These are phyloP conservation scores for Dactylellina drechsleri DNA, from an alignment of 2,329 filamentous ascomycete species.

Conservation along the genomic window DNA sequence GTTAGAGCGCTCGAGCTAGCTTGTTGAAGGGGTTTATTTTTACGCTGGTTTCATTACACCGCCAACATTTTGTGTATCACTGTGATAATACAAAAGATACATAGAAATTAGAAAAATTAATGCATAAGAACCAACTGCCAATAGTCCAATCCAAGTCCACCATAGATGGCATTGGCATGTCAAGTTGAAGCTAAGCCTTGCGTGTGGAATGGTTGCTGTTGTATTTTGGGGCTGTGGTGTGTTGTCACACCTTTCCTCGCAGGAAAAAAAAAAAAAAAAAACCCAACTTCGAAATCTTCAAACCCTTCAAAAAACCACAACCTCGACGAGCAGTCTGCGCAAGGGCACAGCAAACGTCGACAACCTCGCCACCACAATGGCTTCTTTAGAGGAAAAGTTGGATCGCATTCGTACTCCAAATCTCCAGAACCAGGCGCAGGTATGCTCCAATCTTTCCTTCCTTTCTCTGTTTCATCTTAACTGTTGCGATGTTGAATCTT, in stretches of 20 bases:
- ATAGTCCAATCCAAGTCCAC: no score
- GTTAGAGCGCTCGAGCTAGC: no score
- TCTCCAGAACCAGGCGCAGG: conserved; percentile 93
- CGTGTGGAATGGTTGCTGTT: no score
- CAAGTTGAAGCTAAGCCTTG: no score
- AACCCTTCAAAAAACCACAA: conserved; percentile 13
- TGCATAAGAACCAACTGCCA: no score
- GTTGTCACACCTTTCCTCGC: conserved; percentile 22
- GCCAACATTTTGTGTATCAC: neutral
- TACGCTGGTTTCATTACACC: neutral
- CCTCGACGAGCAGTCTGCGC: conserved; percentile 1
- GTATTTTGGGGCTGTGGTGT: conserved; percentile 25
- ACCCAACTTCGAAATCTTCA: conserved; percentile 29
- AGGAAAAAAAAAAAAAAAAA: neutral
- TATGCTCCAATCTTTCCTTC: conserved; percentile 62
- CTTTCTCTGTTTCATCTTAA: neutral
- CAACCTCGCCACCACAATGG: conserved; percentile 60
- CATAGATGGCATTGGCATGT: no score
- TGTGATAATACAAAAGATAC: no score
- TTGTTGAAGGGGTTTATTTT: no score
- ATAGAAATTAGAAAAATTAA: no score
- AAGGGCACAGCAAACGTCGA: conserved; percentile 36
- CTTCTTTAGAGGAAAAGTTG: conserved; percentile 85
- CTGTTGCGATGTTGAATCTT: conserved; percentile 3
- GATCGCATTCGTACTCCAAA: conserved; percentile 98